Base-by-base conservation (phyloP, 2,329 filamentous ascomycete species). In the Amauroascus niger region DNA sequence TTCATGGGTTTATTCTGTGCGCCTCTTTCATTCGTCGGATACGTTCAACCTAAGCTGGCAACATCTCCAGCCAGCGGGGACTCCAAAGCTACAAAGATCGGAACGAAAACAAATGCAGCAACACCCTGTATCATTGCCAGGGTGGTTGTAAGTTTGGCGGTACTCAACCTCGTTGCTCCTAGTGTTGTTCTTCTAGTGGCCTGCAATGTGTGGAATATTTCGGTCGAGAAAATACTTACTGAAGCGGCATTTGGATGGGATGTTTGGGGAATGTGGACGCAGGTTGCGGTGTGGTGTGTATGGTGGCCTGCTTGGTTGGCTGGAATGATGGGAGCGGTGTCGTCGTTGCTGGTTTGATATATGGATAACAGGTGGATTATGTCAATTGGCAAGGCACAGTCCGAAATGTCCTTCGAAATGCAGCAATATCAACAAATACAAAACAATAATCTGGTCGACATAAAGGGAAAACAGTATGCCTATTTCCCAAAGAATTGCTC, bases 251-350 rank as follows among this genome's bases (percentile, higher is more conserved):
- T 93, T 66, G 89, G 87, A 0, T 95, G 89, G 89, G 80, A 88
- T 64, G 82, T 95, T 11, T 89, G 85, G 81, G 88, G 88, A 1
- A 81, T 93, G 78, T 94, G 89, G 74, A 94, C 89, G 1, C 84
- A 87, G 56, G 82, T 95, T 16, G 81, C 94, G 9, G 79, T 95
- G n/a, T 95, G 89, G 87, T 86, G 88, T 66, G 83, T 95, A 41
- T 96, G 90, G 90, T 93, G 88, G 86, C 90, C 90, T 0, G 88
- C 88, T 6, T 96, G 90, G 90, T 68, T 93, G 35, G 79, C 83
- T 6, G 86, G 74, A 4, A 18, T 20, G 14, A 30, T 52, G 40
- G 50, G 50, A 39, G 22, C 16, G 14, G 32, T 39, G 5, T 52
- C 40, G 14, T 52, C 50, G 6, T 22, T 52, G 28, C 3, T 52